Base-by-base conservation (phyloP, 352 stramenopile genomes). In the Phytopythium oedochilum region DNA sequence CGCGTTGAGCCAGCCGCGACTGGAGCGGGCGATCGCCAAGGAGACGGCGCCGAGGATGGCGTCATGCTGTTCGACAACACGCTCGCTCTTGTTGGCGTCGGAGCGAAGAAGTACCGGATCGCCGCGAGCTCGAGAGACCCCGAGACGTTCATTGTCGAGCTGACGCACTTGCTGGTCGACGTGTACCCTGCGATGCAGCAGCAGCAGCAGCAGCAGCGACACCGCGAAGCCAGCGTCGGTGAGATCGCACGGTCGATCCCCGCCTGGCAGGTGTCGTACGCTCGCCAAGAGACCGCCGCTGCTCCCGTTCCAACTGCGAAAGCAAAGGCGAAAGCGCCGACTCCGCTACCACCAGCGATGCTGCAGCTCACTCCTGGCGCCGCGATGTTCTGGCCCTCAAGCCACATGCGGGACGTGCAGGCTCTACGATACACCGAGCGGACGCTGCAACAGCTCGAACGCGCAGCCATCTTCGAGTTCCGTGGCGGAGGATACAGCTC, bases 381-480 rank as follows among this genome's bases (percentile, higher is more conserved):
- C 22, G 60, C 66, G 10, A 50, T 78, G 28, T 86, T 86, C 39
- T 92, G 82, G 78, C 73, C 82, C 12, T 38, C 52, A 5, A n/a
- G 35, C 1, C 73, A 69, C 29, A 51, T 70, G 0, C 54, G 68
- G 25, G 66, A 83, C n/a, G 26, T 88, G 17, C 44, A 55, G 0
- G 65, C 63, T 3, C 40, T 68, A 25, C 51, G 69, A 26, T 90
- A 90, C 63, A 78, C 68, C 1, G 53, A 69, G 22, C 64, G 60
- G 1, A 63, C 66, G 12, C 57, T 86, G 10, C 22, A 42, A 0
- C 67, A 85, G 20, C 66, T 92, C 6, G 73, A 88, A 23, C 39
- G 48, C 38, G 64, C 66, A 15, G 76, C 59, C 34, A 23, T 89
- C 18, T 89, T 83, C 55, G 82, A 92, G 55, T 88, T 89, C 15